Percentiles rank a stretch among this genome's conserved stretches.
phyloP scores from a whole-genome alignment of 1,139 yeast species.

The Geotrichum citri-aurantii region DNA sequence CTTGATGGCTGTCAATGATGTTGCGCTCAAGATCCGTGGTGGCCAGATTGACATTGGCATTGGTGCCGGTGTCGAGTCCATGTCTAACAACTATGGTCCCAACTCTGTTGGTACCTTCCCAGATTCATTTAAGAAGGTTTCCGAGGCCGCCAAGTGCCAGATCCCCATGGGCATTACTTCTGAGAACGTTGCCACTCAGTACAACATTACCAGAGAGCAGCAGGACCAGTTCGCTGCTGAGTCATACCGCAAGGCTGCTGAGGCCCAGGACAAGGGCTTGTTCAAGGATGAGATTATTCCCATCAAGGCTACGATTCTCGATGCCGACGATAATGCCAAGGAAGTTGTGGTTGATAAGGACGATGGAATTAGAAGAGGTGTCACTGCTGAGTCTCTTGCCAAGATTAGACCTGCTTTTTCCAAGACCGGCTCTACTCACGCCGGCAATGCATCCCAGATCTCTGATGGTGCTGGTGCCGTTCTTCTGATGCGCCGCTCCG shows the following conservation, averaged over 20 bases:
- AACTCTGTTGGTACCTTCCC: slow-evolving; percentile 62
- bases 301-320: slow-evolving; percentile 41
- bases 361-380: slow-evolving; percentile 88
- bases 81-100: slow-evolving; percentile 81
- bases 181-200: slow-evolving; percentile 61
- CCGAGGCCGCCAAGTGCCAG: slow-evolving; percentile 56
- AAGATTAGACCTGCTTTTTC: slow-evolving; percentile 86
- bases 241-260: slow-evolving; percentile 61
- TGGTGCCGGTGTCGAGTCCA: slow-evolving; percentile 90
- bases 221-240: slow-evolving; percentile 41
- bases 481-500: slow-evolving; percentile 77
- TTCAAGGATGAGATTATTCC: slow-evolving; percentile 87
- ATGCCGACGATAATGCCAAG: slow-evolving; percentile 40
- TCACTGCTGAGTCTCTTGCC: slow-evolving; percentile 66
- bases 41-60: slow-evolving; percentile 91
- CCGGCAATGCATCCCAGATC: slow-evolving; percentile 94
- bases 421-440: slow-evolving; percentile 78
- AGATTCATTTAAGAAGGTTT: slow-evolving; percentile 41
- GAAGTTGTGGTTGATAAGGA: slow-evolving; percentile 58
- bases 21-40: slow-evolving; percentile 77
- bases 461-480: slow-evolving; percentile 96
- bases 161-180: slow-evolving; percentile 92
- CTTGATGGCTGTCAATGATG: slow-evolving; percentile 79
- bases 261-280: slow-evolving; percentile 61
- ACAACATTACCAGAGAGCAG: slow-evolving; percentile 38